phyloP scores from a whole-genome alignment of 352 stramenopile species.

The Phytophthora kernoviae region DNA sequence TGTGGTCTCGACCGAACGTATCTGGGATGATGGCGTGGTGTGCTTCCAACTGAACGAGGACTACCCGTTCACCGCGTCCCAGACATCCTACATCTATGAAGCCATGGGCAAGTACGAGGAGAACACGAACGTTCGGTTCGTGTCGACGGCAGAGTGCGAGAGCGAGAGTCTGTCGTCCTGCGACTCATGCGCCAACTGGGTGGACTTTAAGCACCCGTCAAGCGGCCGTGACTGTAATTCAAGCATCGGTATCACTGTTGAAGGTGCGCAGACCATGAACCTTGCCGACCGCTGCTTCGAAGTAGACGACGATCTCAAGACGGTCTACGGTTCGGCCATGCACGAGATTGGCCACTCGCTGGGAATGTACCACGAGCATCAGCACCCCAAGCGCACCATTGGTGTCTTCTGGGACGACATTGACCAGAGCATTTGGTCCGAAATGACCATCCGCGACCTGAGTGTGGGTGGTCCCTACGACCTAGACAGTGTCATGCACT shows the following conservation, averaged over 20 bases:
- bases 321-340: constrained; percentile 77
- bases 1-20: constrained; percentile 64
- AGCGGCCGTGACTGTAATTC: constrained; percentile 79
- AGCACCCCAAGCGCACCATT: constrained; percentile 71
- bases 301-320: constrained; percentile 73
- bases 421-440: constrained; percentile 70
- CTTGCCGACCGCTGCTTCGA: constrained; percentile 79
- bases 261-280: constrained; percentile 72
- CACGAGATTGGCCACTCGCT: constrained; percentile 83
- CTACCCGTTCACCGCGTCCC: constrained; percentile 63
- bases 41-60: constrained; percentile 75
- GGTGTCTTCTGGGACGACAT: constrained; percentile 80
- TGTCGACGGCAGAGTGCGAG: constrained; percentile 55
- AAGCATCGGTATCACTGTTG: constrained; percentile 72
- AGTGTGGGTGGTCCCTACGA: constrained; percentile 77
- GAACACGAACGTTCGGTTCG: constrained; percentile 78
- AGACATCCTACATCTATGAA: constrained; percentile 64
- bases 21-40: constrained; percentile 71
- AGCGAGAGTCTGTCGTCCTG: constrained; percentile 58
- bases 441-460: constrained; percentile 72
- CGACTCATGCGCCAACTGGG: constrained; percentile 67
- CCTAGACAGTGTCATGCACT: constrained; percentile 79
- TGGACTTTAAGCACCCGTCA: constrained; percentile 79
- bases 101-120: constrained; percentile 71
- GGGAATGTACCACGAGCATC: constrained; percentile 84